Conservation (phyloP, 495 filamentous ascomycete genomes). For the Daldinia decipiens region DNA sequence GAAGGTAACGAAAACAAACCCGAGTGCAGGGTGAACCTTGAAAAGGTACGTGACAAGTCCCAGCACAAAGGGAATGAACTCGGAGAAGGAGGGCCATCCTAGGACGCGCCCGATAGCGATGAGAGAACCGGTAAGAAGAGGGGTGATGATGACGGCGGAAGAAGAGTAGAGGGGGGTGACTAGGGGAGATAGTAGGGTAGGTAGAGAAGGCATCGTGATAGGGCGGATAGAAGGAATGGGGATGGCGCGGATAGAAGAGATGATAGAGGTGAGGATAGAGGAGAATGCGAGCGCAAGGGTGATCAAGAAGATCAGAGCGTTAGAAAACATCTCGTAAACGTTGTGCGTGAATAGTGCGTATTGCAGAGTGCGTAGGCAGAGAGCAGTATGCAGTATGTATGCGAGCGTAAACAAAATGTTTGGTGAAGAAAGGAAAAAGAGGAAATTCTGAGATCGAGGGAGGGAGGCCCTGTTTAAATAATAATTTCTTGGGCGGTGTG, state of each 20-base stretch:
- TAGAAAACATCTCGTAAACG: background rate
- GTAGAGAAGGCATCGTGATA: background rate
- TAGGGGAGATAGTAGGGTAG: background rate
- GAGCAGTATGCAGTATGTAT: background rate
- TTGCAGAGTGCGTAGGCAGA: conserved; percentile 1
- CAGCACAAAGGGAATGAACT: background rate
- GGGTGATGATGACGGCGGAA: conserved; percentile 3
- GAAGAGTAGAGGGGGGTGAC: background rate
- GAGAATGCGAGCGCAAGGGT: background rate
- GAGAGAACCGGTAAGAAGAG: background rate
- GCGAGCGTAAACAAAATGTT: background rate
- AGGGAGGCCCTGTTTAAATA: background rate
- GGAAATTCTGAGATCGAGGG: background rate
- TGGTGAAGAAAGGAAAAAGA: conserved; percentile 2
- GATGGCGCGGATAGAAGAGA: background rate
- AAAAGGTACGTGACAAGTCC: conserved; percentile 7
- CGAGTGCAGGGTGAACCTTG: background rate
- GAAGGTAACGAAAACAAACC: conserved; percentile 2
- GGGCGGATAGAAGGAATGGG: background rate
- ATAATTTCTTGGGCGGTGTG: background rate
- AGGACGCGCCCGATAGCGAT: background rate
- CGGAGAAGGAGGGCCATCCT: background rate
- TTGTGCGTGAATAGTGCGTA: background rate
- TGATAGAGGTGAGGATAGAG: too few species aligned
- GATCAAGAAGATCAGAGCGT: background rate